Base-by-base conservation (phyloP, 257 asterid species). In the Craterostigma plantagineum region DNA sequence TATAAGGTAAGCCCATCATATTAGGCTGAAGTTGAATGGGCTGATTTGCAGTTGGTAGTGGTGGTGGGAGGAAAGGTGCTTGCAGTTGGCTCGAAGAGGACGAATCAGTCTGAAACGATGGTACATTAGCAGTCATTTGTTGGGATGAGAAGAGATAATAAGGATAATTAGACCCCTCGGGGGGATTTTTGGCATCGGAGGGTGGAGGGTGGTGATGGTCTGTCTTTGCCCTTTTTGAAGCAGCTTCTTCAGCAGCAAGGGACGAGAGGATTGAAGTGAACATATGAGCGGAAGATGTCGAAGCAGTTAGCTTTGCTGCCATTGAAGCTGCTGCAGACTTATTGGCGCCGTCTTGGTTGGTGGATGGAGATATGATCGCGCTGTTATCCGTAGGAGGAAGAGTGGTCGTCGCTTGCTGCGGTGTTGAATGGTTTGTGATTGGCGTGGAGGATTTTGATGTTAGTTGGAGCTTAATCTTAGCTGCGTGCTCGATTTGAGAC, bases 201-300 rank as follows among this genome's bases (percentile, higher is more conserved):
- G n/a, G n/a, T n/a, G n/a, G n/a, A n/a, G n/a, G n/a, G n/a, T n/a
- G n/a, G n/a, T n/a, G n/a, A n/a, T n/a, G n/a, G n/a, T n/a, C n/a
- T n/a, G n/a, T 39, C 64, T 61, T 90, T 8, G 61, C 81, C 71
- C 91, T 64, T 64, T 90, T 90, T 30, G 94, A 67, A 10, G 92
- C 94, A 38, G 75, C 92, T 64, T 90, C 95, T 67, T 90, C 93
- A 0, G 95, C 95, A 13, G 73, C 95, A 34, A 90, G 86, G 40
- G 92, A 76, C 14, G 95, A 83, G 42, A 90, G 79, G 4, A 83
- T 73, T 12, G 95, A 76, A 2, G 92, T 72, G 18, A 90, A 74
- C 98, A 90, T 76, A 61, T 90, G 93, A 0, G 95, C 95, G 0
- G 98, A 83, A 47, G 98, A 79, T 16, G 92, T 58, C 10, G 93